Evolutionary conservation across 495 filamentous ascomycete species (phyloP).

Genomic region (Neurospora pannonica): DNA sequence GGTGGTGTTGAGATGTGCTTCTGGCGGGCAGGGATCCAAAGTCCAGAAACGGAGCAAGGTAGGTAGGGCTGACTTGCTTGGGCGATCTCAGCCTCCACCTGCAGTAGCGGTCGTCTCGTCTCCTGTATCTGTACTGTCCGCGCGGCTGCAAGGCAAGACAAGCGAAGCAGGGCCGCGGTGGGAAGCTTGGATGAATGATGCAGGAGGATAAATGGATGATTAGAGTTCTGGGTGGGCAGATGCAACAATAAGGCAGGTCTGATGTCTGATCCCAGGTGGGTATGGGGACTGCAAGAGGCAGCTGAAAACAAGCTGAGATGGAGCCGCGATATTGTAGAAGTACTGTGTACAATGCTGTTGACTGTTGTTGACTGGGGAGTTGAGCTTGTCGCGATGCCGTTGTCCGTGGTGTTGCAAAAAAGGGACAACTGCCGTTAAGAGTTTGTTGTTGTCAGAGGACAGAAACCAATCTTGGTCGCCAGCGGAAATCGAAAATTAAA

Average conservation of each 20-base stretch:
- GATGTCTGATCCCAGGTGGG: neutral
- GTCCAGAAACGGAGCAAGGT: neutral
- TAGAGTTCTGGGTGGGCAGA: neutral
- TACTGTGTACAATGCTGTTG: neutral
- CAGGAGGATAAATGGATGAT: neutral
- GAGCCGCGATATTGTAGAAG: neutral
- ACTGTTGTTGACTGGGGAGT: neutral
- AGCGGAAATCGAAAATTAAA: neutral
- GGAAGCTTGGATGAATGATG: neutral
- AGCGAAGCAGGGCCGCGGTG: neutral
- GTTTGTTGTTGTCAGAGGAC: neutral
- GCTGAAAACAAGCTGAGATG: no score
- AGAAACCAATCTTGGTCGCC: neutral
- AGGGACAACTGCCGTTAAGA: neutral
- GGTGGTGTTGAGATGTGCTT: neutral
- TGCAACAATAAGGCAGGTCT: neutral
- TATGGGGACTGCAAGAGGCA: neutral
- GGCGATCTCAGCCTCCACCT: neutral
- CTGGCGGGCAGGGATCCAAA: neutral
- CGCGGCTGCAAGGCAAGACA: neutral
- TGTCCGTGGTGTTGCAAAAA: neutral
- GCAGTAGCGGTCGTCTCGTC: neutral
- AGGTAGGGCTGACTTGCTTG: neutral
- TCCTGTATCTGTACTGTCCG: neutral
- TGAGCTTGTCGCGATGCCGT: neutral